Conservation (phyloP, 2,329 filamentous ascomycete genomes). For the Parascedosporium putredinis region DNA sequence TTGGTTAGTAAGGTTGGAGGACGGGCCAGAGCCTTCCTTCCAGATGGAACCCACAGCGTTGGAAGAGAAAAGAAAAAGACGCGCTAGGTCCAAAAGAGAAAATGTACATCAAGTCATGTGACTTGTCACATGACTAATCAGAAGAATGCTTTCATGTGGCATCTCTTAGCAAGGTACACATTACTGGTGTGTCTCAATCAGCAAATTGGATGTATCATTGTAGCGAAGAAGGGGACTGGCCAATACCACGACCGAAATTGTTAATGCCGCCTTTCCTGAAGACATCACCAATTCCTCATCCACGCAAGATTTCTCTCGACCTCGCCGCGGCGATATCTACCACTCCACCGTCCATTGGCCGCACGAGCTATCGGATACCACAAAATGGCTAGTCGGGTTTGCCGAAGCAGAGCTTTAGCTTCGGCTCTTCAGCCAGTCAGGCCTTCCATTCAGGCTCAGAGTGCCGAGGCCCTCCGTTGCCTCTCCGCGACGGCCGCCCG, state of each 20-base stretch:
- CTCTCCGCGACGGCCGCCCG: constrained; percentile 37
- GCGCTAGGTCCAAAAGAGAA: constrained; percentile 1
- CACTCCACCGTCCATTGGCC: constrained; percentile 30
- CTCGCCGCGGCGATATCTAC: not conserved
- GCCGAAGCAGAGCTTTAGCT: constrained; percentile 44
- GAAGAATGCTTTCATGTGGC: too few species aligned
- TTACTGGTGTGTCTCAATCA: too few species aligned
- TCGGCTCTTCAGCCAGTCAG: constrained; percentile 44
- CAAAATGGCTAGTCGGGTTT: constrained; percentile 23
- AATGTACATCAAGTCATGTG: not conserved
- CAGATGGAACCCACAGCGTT: not conserved
- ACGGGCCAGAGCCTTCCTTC: constrained; percentile 6
- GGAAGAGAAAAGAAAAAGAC: not conserved
- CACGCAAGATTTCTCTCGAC: constrained; percentile 2
- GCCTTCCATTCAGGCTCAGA: constrained; percentile 29
- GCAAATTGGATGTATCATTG: too few species aligned
- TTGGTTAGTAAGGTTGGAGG: too few species aligned
- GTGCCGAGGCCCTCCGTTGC: constrained; percentile 33
- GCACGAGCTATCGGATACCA: constrained; percentile 15
- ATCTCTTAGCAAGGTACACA: not conserved
- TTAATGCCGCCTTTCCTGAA: constrained; percentile 4
- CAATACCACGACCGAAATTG: constrained; percentile 7
- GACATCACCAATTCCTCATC: constrained; percentile 7
- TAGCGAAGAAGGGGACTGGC: not conserved
- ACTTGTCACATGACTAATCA: not conserved